These are phyloP conservation scores for Dothistroma pini DNA, from an alignment of 2,329 filamentous ascomycete genomes.

Conservation along the genomic window DNA sequence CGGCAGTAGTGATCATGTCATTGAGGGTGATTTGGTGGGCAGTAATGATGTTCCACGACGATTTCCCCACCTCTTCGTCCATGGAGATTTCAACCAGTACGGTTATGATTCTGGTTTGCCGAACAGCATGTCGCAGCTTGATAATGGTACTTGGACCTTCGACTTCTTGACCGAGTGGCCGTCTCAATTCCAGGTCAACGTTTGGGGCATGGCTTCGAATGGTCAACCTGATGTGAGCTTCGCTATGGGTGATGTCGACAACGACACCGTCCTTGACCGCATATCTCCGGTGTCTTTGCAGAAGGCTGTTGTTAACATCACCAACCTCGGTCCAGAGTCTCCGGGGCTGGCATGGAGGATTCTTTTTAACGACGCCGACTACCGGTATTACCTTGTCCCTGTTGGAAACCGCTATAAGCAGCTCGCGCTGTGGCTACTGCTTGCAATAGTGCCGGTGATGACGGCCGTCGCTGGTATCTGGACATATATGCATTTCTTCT, in stretches of 20 bases:
- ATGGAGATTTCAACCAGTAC: conserved; percentile 61
- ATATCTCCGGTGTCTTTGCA: conserved; percentile 58
- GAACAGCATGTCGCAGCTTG: conserved; percentile 50
- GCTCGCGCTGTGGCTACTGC: conserved; percentile 52
- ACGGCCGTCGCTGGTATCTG: conserved; percentile 51
- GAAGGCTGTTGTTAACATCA: conserved; percentile 57
- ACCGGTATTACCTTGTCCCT: conserved; percentile 52
- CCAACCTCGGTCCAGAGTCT: conserved; percentile 48
- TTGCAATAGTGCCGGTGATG: conserved; percentile 52
- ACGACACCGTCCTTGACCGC: conserved; percentile 58
- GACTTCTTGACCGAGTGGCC: conserved; percentile 64
- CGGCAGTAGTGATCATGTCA: conserved; percentile 58
- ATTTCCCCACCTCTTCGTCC: conserved; percentile 61
- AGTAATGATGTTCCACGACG: conserved; percentile 42
- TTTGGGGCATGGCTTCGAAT: conserved; percentile 64
- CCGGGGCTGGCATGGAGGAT: conserved; percentile 56
- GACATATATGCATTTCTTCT: conserved; percentile 59
- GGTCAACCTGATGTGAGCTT: conserved; percentile 58
- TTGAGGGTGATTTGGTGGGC: conserved; percentile 54
- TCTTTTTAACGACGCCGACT: conserved; percentile 52
- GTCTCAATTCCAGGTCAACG: conserved; percentile 58
- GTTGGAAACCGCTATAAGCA: conserved; percentile 54
- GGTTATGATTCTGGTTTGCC: conserved; percentile 59
- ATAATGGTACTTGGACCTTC: conserved; percentile 53
- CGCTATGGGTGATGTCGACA: conserved; percentile 60